phyloP scores from a whole-genome alignment of 2,329 filamentous ascomycete genomes.

The Hypoxylon sp. region DNA sequence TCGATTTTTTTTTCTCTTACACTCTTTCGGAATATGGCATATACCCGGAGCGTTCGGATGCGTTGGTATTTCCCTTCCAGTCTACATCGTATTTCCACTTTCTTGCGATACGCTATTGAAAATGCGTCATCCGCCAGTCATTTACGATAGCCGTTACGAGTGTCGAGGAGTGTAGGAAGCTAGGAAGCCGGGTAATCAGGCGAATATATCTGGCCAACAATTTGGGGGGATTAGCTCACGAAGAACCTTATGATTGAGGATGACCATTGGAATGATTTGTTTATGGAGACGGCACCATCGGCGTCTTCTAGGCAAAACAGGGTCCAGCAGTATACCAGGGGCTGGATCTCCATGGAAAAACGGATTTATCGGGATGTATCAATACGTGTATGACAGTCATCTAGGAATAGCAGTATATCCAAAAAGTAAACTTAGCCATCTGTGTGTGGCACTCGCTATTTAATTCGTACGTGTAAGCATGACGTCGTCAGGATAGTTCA shows the following conservation, averaged over 20 bases:
- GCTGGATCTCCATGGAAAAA: constrained; percentile 10
- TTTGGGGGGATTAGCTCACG: constrained; percentile 23
- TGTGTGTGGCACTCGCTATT: neutral
- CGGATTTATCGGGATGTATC: constrained; percentile 36
- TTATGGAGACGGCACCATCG: neutral
- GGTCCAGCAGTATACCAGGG: constrained; percentile 13
- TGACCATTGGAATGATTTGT: constrained; percentile 35
- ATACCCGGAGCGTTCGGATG: constrained; percentile 43
- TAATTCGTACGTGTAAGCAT: neutral
- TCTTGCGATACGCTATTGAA: neutral
- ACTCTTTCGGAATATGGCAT: constrained; percentile 44
- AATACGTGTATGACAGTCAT: constrained; percentile 35
- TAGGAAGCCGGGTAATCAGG: neutral
- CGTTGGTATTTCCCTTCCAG: constrained; percentile 32
- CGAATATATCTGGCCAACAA: constrained; percentile 8
- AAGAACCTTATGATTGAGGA: constrained; percentile 17
- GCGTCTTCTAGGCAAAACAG: constrained; percentile 5
- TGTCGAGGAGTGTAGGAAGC: neutral
- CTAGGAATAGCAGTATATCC: constrained; percentile 23
- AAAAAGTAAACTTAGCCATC: constrained; percentile 15
- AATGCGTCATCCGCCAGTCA: constrained; percentile 5
- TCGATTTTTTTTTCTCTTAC: constrained; percentile 40
- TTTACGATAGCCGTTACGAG: constrained; percentile 4
- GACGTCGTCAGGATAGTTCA: neutral
- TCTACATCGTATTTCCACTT: constrained; percentile 24